Conservation (phyloP, 108 stramenopile genomes). For the Chaetoceros muelleri region DNA sequence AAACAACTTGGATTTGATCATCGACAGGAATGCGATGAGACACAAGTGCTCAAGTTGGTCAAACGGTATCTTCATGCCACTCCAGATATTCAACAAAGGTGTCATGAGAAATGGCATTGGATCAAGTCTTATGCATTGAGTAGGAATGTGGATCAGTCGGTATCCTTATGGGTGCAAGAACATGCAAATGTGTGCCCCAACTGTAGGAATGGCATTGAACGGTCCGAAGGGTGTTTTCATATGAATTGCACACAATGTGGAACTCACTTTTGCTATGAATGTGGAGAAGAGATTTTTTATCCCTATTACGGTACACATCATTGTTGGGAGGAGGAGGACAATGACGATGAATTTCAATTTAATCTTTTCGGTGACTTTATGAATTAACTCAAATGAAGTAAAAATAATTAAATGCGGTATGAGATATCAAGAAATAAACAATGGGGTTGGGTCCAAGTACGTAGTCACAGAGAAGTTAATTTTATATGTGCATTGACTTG, state of each 20-base stretch:
- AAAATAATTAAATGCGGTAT: too few species aligned
- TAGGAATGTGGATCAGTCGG: slow-evolving; percentile 14
- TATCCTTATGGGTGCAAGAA: slow-evolving; percentile 20
- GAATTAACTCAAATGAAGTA: too few species aligned
- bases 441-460: too few species aligned
- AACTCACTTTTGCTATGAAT: slow-evolving; percentile 51
- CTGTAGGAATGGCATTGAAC: slow-evolving; percentile 30
- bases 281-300: slow-evolving; percentile 35
- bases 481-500: too few species aligned
- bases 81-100: slow-evolving; percentile 13
- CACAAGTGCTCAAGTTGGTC: slow-evolving; percentile 12
- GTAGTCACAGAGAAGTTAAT: too few species aligned
- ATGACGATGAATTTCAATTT: too few species aligned
- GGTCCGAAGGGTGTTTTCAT: slow-evolving; percentile 40
- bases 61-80: slow-evolving; percentile 18
- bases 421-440: too few species aligned
- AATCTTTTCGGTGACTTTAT: too few species aligned
- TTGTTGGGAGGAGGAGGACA: slow-evolving; percentile 37
- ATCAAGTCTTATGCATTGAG: slow-evolving; percentile 19
- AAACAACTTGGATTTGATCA: slow-evolving; percentile 3
- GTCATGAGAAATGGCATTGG: slow-evolving; percentile 31
- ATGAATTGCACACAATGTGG: slow-evolving; percentile 35
- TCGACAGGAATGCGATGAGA: background rate
- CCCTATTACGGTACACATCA: slow-evolving; percentile 50
- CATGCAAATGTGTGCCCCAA: slow-evolving; percentile 36